Conservation (phyloP, 2,329 filamentous ascomycete genomes). For the Talaromyces marneffei region DNA sequence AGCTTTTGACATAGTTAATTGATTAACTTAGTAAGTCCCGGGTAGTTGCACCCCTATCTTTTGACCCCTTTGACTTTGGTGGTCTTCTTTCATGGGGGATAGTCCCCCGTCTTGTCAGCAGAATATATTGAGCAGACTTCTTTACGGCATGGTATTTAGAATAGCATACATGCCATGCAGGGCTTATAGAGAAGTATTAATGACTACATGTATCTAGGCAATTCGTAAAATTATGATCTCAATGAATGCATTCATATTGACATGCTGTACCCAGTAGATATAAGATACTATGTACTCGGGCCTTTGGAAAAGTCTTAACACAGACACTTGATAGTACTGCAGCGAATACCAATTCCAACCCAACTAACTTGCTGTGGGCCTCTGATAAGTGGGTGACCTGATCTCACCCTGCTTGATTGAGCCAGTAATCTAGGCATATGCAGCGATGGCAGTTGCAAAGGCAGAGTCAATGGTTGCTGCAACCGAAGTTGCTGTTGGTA, state of each 20-base stretch:
- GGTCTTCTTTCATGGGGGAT: too few species aligned
- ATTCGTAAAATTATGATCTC: neutral
- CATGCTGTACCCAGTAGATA: neutral
- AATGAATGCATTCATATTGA: neutral
- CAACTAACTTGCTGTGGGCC: neutral
- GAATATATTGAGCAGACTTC: neutral
- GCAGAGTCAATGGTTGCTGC: neutral
- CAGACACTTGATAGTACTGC: neutral
- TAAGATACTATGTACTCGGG: neutral
- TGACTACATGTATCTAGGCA: neutral
- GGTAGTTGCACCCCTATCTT: neutral
- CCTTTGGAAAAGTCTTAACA: neutral
- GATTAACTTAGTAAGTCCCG: neutral
- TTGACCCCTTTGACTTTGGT: neutral
- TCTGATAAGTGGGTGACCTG: neutral
- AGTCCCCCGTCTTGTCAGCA: too few species aligned
- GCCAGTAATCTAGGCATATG: neutral
- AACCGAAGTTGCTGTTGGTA: neutral
- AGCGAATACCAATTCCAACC: neutral
- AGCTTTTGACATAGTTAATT: neutral
- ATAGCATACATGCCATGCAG: neutral
- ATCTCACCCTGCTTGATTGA: neutral
- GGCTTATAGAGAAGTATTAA: neutral
- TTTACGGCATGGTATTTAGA: neutral
- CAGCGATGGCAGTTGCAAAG: constrained; percentile 2